phyloP scores from a whole-genome alignment of 148 eudicot species.

The Euryodendron excelsum region DNA sequence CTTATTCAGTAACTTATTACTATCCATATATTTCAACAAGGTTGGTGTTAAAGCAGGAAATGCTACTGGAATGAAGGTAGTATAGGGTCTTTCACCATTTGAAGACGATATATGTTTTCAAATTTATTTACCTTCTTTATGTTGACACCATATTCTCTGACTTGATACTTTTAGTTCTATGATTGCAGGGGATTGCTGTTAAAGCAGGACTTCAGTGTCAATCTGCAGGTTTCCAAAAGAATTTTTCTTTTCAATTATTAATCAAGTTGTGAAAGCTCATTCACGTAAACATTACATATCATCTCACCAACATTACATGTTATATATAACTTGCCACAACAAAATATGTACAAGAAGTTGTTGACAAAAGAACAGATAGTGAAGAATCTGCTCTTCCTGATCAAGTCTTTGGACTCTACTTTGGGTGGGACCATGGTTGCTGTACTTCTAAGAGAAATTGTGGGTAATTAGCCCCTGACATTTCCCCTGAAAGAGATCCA shows the following conservation, averaged over 20 bases:
- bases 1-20: not conserved
- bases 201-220: conserved; percentile 38
- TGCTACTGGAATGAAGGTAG: conserved; percentile 88
- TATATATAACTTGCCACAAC: too few species aligned
- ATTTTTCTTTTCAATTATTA: not conserved
- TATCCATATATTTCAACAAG: conserved; percentile 32
- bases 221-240: conserved; percentile 35
- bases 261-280: not conserved
- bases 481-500: not conserved
- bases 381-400: conserved; percentile 44
- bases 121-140: conserved; percentile 7
- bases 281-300: not conserved
- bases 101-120: conserved; percentile 51
- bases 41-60: conserved; percentile 83
- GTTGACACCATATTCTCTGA: not conserved
- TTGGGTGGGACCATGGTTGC: conserved; percentile 49
- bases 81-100: conserved; percentile 85
- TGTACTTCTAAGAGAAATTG: conserved; percentile 41
- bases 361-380: conserved; percentile 32
- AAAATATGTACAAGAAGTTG: not conserved
- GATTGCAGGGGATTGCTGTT: conserved; percentile 62
- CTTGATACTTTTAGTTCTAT: conserved; percentile 4
- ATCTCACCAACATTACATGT: not conserved
- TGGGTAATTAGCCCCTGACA: conserved; percentile 26
- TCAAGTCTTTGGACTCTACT: conserved; percentile 67